Evolutionary conservation across 2,329 filamentous ascomycete genomes (phyloP), one percentile per base, ranked within the genome.

Genomic region (Fusarium continuum): DNA sequence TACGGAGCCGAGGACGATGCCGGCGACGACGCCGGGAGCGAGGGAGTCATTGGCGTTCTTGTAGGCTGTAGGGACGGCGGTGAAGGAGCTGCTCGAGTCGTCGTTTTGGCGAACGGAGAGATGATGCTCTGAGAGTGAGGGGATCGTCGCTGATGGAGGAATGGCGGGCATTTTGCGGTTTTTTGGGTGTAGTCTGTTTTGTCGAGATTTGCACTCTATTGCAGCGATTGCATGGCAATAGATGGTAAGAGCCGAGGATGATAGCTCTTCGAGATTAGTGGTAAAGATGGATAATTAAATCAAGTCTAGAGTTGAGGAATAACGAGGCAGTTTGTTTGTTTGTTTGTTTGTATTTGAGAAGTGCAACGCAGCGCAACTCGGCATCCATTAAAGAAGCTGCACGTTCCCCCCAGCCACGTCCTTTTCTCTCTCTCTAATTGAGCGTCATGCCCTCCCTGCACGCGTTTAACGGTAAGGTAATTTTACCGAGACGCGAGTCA

Each of bases 1-100:
- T 41, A 82, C 76, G 35, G 78, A 75, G 61, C 79, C 80, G 45
- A 82, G 73, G 5, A 80, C 78, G 55, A 82, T 80, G 64, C 75
- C 80, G 9, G 73, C 80, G 13, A 82, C 71, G 44, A 75, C 73
- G 55, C 76, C 80, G 0, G 80, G 83, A 16, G 68, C 70, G 68
- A 73, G 80, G 64, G 70, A 84, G 72, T 61, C 78, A 44, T 74
- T 41, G 19, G 72, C 64, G 17, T 58, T 60, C 59, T 71, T 73
- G 70, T 80, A 80, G 8, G 70, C 66, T 25, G 73, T 65, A 13
- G 78, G 77, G 50, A 79, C 71, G 43, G 75, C 64, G 47, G 70
- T 67, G 40, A 74, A 73, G 22, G 69, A 56, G 14, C 46, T 45
- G 22, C 48, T 59, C 6, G 70, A 62, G 17, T 46, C 45, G 19